Evolutionary conservation across 169 alveolate species (phyloP).

Genomic region (Plasmodium billcollinsi): DNA sequence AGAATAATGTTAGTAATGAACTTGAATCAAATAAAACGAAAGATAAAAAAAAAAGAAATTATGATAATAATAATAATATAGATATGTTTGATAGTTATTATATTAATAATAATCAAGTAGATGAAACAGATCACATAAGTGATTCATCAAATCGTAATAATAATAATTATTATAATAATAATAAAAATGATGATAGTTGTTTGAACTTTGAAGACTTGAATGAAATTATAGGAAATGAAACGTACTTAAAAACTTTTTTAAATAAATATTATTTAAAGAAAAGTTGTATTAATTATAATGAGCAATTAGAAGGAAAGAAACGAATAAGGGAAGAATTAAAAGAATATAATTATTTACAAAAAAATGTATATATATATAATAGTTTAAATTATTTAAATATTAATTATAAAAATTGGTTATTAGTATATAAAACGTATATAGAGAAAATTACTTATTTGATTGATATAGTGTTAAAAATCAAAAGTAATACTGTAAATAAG

Average conservation of each 20-base stretch:
- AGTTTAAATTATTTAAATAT: constrained; percentile 66
- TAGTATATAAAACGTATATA: constrained; percentile 56
- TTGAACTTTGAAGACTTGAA: constrained; percentile 41
- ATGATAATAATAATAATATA: not conserved
- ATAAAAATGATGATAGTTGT: not conserved
- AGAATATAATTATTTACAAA: constrained; percentile 14
- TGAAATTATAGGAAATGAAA: constrained; percentile 41
- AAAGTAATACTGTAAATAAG: constrained; percentile 35
- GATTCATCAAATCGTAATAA: not conserved
- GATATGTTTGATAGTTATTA: not conserved
- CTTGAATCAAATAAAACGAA: not conserved
- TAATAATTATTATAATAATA: not conserved
- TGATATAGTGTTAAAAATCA: constrained; percentile 53
- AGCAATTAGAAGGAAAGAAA: not conserved
- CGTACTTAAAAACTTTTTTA: constrained; percentile 7
- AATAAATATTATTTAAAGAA: constrained; percentile 33
- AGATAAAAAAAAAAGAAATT: no score
- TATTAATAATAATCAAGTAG: not conserved
- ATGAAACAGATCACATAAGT: not conserved
- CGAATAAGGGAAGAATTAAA: not conserved
- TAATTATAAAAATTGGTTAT: constrained; percentile 71
- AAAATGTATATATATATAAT: constrained; percentile 60
- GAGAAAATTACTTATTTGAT: constrained; percentile 64
- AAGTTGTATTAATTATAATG: not conserved
- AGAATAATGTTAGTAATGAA: not conserved